phyloP scores from a whole-genome alignment of 192 early-diverging fungal species.

The Coemansia sp. region DNA sequence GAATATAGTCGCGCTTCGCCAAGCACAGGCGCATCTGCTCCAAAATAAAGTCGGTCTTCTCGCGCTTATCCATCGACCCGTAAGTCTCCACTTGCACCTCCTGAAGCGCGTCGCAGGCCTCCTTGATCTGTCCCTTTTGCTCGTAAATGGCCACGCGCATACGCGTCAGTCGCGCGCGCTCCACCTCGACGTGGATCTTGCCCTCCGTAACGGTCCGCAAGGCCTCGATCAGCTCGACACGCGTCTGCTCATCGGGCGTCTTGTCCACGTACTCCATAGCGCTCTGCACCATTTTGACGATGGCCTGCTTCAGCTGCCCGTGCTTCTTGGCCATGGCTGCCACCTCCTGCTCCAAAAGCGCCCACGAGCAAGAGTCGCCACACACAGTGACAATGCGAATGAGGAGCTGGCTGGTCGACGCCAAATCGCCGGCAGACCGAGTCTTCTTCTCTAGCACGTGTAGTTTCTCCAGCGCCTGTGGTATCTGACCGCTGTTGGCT shows the following conservation, averaged over 20 bases:
- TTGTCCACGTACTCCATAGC: constrained; percentile 85
- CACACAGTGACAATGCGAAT: constrained; percentile 75
- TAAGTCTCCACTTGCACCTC: constrained; percentile 98
- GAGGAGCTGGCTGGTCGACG: constrained; percentile 85
- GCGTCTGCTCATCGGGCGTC: constrained; percentile 76
- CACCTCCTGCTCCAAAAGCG: constrained; percentile 88
- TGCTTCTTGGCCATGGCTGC: constrained; percentile 94
- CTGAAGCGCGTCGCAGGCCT: constrained; percentile 94
- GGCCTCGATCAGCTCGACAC: constrained; percentile 91
- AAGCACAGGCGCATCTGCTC: constrained; percentile 97
- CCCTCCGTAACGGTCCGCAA: constrained; percentile 95
- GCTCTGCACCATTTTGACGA: constrained; percentile 92
- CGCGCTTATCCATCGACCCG: constrained; percentile 97
- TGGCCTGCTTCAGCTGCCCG: constrained; percentile 93
- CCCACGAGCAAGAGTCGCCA: constrained; percentile 75
- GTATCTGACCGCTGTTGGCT: constrained; percentile 67
- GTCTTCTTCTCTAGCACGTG: constrained; percentile 92
- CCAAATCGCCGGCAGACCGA: constrained; percentile 82
- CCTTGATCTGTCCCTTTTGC: constrained; percentile 81
- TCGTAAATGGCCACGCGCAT: constrained; percentile 88
- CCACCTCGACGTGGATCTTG: constrained; percentile 99
- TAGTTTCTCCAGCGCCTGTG: constrained; percentile 86
- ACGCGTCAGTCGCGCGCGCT: constrained; percentile 90
- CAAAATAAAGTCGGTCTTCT: constrained; percentile 98
- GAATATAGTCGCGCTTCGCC: constrained; percentile 87